These are phyloP conservation scores for Sideroxylon spinosum DNA, from an alignment of 179 eudicot species.

Conservation along the genomic window DNA sequence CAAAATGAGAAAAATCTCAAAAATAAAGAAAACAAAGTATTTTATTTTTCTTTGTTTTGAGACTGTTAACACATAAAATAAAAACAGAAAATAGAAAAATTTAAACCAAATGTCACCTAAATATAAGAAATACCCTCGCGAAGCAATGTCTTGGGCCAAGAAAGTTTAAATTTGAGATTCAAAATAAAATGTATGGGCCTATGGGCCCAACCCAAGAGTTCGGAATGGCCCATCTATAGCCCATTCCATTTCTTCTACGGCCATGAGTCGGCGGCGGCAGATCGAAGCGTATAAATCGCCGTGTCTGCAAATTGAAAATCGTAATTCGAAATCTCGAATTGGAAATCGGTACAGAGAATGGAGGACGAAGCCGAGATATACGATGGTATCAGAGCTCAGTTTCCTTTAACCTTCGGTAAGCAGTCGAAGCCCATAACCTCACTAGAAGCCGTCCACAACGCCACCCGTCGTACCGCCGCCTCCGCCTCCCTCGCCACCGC, in stretches of 20 bases:
- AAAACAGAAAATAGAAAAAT: too few relatives aligned
- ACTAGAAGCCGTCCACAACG: slow-evolving; percentile 68
- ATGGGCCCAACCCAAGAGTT: too few relatives aligned
- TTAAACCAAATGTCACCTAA: too few relatives aligned
- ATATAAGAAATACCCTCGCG: too few relatives aligned
- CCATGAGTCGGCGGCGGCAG: background rate
- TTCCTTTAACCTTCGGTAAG: slow-evolving; percentile 76
- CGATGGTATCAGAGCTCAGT: slow-evolving; percentile 69
- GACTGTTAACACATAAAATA: too few relatives aligned
- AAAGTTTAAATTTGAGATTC: too few relatives aligned
- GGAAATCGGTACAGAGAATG: slow-evolving; percentile 19
- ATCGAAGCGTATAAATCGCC: background rate
- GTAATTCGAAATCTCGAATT: background rate
- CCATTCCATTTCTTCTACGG: background rate
- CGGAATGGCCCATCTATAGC: slow-evolving; percentile 1
- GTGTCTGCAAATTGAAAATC: background rate
- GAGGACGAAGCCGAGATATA: slow-evolving; percentile 72
- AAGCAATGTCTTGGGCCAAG: too few relatives aligned
- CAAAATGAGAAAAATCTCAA: too few relatives aligned
- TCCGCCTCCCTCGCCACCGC: slow-evolving; percentile 13
- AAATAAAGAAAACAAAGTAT: too few relatives aligned
- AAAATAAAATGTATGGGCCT: too few relatives aligned
- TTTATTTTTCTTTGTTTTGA: too few relatives aligned
- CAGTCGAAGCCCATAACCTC: slow-evolving; percentile 67
- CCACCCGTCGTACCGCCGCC: slow-evolving; percentile 61